phyloP scores from a whole-genome alignment of 192 early-diverging fungal genomes.

The Coemansia sp. region DNA sequence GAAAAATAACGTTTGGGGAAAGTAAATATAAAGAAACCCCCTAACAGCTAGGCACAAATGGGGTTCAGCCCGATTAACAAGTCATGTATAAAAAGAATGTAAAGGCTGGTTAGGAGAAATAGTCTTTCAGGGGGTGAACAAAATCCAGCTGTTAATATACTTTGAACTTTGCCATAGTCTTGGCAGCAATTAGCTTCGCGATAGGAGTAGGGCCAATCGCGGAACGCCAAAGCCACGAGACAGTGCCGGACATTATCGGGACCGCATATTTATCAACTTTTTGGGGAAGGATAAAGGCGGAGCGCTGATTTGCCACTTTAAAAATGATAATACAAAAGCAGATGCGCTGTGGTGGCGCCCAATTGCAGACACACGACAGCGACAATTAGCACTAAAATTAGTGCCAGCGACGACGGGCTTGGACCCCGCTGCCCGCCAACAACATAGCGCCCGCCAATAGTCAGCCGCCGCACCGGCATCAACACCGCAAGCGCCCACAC shows the following conservation, averaged over 20 bases:
- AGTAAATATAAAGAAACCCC: background rate
- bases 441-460: conserved; percentile 14
- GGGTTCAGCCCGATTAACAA: too few species aligned
- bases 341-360: conserved; percentile 5
- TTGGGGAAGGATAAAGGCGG: background rate
- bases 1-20: background rate
- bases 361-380: conserved; percentile 12
- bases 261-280: background rate
- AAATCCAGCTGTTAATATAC: conserved; percentile 10
- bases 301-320: background rate
- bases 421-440: background rate
- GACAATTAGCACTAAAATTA: conserved; percentile 10
- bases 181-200: background rate
- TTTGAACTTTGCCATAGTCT: background rate
- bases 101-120: too few species aligned
- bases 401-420: conserved; percentile 16
- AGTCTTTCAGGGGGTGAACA: background rate
- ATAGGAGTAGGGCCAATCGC: conserved; percentile 1
- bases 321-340: background rate
- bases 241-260: background rate
- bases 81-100: too few species aligned
- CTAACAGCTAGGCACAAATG: too few species aligned
- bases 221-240: background rate
- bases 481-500: conserved; percentile 24
- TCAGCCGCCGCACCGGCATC: conserved; percentile 43